Evolutionary conservation across 2,329 filamentous ascomycete species (phyloP), one percentile per base, ranked within the genome.

Genomic region (Alternaria gaisen): DNA sequence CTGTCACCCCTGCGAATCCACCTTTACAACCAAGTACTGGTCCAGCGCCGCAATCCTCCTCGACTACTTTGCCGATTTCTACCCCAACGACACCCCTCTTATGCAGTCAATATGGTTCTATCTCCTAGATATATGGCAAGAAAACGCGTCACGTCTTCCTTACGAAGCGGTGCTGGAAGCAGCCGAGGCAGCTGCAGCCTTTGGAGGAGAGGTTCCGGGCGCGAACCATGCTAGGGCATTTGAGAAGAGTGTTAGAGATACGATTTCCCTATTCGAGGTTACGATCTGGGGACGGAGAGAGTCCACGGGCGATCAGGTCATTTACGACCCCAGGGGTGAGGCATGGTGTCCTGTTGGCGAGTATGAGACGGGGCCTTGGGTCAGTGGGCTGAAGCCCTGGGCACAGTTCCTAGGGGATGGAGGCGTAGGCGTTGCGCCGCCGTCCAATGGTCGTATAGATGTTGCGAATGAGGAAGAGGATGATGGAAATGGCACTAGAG

Each of bases 41-140:
- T 20, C 48, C 3, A 56, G 53, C 22, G 59, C 65, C 18, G 64
- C 66, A 6, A 47, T 43, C 6, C 62, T 77, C 5, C 58, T 74
- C 26, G 74, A 77, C 66, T 77, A 77, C 56, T 70, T 72, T 18
- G 67, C 69, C 42, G 72, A 76, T 50, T 77, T 78, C 60, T 48
- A 56, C 16, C 10, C 48, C 16, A 24, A 20, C 16, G 75, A 77
- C 40, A 68, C 46, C 0, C 20, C 64, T 0, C 6, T 50, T 9
- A 77, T 73, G 70, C 69, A 72, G 8, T 56, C 60, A 5, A 16
- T 74, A 1, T 78, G 73, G 74, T 73, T 71, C 46, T 50, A 72
- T 18, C 56, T 77, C 1, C 48, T 77, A 8, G 72, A 76, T 18
- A 40, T 63, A 3, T 65, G 73, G 61, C 66, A 72, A 20, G 58